Base-by-base conservation (phyloP, 1,284 basidiomycete genomes). In the Kwoniella shivajii region DNA sequence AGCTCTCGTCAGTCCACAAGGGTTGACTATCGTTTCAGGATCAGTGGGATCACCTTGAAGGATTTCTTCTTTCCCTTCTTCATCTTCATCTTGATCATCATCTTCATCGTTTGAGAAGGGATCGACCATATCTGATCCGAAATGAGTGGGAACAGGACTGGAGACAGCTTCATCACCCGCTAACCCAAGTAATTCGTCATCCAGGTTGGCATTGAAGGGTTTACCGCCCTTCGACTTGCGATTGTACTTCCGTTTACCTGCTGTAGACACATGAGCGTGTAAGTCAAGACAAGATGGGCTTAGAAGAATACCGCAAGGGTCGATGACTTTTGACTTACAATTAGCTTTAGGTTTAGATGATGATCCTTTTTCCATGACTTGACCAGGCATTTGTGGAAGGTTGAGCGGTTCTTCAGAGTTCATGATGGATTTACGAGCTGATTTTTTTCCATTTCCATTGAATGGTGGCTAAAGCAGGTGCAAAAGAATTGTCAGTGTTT, bases 121-220 rank as follows among this genome's bases (percentile, higher is more conserved):
- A 4, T 59, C 60, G 27, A 64, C 53, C 9, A 18, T 54, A 37
- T 66, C 67, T n/a, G 59, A 61, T 22, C 18, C 6, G 27, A 46
- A 33, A 13, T 33, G 31, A 31, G 47, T 39, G 29, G 50, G 33
- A 20, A 30, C 22, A 2, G 52, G 56, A 44, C 50, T 50, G 9
- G 54, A 54, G 9, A 50, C 44, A n/a, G 38, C 46, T 38, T 69
- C 71, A n/a, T 68, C 71, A 47, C 73, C 74, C 9, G 62, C 72
- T 11, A 75, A 62, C 26, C 70, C 75, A 3, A 76, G 67, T 0
- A 75, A 56, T 52, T 76, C 75, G 50, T 75, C 73, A 31, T 76
- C 73, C 29, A 76, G 44, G 16, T 65, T 63, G 2, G 58, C 65
- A 2, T 55, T 45, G 14, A 34, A 9, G n/a, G 18, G 13, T 11